Conservation (phyloP, 169 alveolate species). For the Eimeria praecox region DNA sequence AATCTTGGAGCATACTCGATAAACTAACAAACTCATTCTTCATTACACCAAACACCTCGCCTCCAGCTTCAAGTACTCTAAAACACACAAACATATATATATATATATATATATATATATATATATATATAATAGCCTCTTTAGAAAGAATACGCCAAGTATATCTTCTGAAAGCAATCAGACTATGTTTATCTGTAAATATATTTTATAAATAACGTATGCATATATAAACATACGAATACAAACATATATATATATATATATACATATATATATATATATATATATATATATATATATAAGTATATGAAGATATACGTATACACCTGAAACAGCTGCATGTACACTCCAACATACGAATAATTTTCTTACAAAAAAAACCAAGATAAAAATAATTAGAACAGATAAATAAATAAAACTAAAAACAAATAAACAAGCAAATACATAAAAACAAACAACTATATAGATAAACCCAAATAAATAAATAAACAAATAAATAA, state of each 20-base stretch:
- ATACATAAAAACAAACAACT: too few relatives aligned
- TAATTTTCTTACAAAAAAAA: too few relatives aligned
- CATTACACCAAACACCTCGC: slow-evolving; percentile 4
- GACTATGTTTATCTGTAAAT: too few relatives aligned
- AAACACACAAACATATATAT: not conserved
- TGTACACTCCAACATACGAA: not conserved
- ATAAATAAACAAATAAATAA: too few relatives aligned
- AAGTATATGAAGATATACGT: too few relatives aligned
- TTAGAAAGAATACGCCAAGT: too few relatives aligned
- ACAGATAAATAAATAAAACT: too few relatives aligned
- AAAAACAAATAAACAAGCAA: too few relatives aligned
- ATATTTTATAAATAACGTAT: not conserved
- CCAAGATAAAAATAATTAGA: too few relatives aligned
- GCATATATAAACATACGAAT: not conserved
- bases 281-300: not conserved
- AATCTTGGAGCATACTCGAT: not conserved
- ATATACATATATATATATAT: not conserved
- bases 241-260: not conserved
- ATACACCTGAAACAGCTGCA: too few relatives aligned
- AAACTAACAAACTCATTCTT: not conserved
- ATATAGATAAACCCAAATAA: not conserved
- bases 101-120: not conserved
- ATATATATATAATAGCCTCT: not conserved
- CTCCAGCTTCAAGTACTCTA: not conserved
- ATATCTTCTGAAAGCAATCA: too few relatives aligned